Evolutionary conservation across 805 yeast genomes (phyloP).

Genomic region (Ogataea zsoltii): DNA sequence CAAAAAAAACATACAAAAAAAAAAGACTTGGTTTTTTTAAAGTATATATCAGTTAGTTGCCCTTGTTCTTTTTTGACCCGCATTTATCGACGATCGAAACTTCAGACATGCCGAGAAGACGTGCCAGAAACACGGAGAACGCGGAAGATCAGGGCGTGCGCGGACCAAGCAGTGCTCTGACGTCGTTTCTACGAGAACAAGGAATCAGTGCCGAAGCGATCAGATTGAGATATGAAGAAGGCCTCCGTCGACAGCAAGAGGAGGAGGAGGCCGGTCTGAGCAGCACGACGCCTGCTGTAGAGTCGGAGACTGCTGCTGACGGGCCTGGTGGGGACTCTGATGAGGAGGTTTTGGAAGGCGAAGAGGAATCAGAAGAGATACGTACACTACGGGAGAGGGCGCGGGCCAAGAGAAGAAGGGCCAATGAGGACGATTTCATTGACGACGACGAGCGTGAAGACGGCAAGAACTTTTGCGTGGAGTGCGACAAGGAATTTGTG

Average conservation of each 20-base stretch:
- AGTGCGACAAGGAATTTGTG: slow-evolving; percentile 58
- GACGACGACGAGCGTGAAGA: slow-evolving; percentile 44
- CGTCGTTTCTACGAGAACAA: slow-evolving; percentile 83
- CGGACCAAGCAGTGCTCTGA: slow-evolving; percentile 85
- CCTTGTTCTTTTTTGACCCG: not conserved
- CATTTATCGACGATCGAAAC: not conserved
- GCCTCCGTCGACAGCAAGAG: slow-evolving; percentile 36
- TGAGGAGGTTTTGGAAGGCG: slow-evolving; percentile 40
- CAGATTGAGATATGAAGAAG: slow-evolving; percentile 42
- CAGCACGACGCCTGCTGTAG: slow-evolving; percentile 17
- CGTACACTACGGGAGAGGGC: slow-evolving; percentile 22
- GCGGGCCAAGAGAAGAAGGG: slow-evolving; percentile 38
- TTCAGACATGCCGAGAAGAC: slow-evolving; percentile 26
- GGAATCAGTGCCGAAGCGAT: slow-evolving; percentile 86
- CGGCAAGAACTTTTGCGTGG: slow-evolving; percentile 54
- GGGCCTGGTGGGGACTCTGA: slow-evolving; percentile 28
- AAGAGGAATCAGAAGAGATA: slow-evolving; percentile 25
- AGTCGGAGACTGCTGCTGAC: slow-evolving; percentile 28
- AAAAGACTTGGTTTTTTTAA: not conserved
- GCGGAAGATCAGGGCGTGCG: slow-evolving; percentile 26
- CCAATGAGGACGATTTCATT: slow-evolving; percentile 31
- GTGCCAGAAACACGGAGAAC: slow-evolving; percentile 16
- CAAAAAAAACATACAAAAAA: too few species aligned
- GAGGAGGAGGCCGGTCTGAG: slow-evolving; percentile 25
- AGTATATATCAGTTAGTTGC: too few species aligned